phyloP scores from a whole-genome alignment of 106 monocot genomes.

The Agapanthus africanus region DNA sequence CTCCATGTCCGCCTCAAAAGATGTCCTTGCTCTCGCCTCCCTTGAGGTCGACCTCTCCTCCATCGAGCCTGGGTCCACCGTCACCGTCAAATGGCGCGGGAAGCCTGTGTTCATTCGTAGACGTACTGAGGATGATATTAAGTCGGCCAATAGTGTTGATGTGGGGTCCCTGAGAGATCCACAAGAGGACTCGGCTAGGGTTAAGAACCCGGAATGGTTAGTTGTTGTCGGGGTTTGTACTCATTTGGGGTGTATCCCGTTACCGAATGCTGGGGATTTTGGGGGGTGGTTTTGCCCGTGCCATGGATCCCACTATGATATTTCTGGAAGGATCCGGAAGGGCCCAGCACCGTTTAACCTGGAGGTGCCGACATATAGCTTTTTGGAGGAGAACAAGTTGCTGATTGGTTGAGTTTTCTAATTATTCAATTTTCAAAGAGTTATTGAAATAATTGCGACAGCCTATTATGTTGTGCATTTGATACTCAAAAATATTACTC shows the following conservation, averaged over 20 bases:
- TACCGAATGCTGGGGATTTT: constrained; percentile 35
- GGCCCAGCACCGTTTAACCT: constrained; percentile 43
- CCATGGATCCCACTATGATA: constrained; percentile 45
- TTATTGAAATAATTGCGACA: too few species aligned
- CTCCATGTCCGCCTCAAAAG: constrained; percentile 40
- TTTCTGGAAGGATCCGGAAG: constrained; percentile 42
- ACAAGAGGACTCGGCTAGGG: constrained; percentile 24
- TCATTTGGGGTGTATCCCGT: constrained; percentile 39
- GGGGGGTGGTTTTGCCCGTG: constrained; percentile 47
- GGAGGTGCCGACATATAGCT: constrained; percentile 30
- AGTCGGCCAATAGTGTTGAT: constrained; percentile 27
- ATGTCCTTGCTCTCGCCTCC: constrained; percentile 39
- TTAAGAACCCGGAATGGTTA: constrained; percentile 39
- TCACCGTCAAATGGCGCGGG: constrained; percentile 46
- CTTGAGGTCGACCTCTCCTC: constrained; percentile 43
- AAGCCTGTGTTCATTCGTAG: constrained; percentile 42
- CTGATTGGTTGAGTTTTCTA: constrained; percentile 27
- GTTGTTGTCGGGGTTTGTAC: constrained; percentile 38
- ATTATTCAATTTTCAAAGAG: neutral
- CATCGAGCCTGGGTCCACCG: constrained; percentile 38
- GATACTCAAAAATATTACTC: neutral
- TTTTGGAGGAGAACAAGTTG: constrained; percentile 42
- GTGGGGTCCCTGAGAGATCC: constrained; percentile 31
- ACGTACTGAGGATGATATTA: constrained; percentile 36
- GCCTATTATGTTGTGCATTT: constrained; percentile 1